Evolutionary conservation across 129 eudicot genomes (phyloP).

Genomic region (Artemisia tridentata): DNA sequence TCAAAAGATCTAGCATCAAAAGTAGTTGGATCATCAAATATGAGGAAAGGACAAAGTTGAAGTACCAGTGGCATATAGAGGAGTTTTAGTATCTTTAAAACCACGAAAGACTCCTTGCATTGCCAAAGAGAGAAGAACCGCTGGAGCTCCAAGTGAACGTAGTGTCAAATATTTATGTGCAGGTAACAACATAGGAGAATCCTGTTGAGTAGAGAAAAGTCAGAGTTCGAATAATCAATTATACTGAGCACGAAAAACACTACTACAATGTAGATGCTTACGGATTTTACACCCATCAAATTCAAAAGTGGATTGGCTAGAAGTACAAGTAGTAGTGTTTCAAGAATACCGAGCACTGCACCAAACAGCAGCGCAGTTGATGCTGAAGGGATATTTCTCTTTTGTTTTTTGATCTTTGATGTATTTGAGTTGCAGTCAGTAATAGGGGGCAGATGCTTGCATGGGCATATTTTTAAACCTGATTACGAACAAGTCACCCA

Average conservation of each 20-base stretch:
- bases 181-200: conserved; percentile 71
- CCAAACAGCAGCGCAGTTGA: conserved; percentile 76
- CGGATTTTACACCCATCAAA: conserved; percentile 77
- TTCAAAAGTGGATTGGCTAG: conserved; percentile 52
- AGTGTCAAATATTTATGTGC: conserved; percentile 64
- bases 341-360: conserved; percentile 67
- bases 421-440: conserved; percentile 15
- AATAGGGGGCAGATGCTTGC: conserved; percentile 17
- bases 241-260: background rate
- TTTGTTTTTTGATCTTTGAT: conserved; percentile 24
- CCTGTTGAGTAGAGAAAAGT: conserved; percentile 30
- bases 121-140: conserved; percentile 91
- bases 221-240: background rate
- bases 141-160: conserved; percentile 90
- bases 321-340: conserved; percentile 56
- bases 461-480: conserved; percentile 51
- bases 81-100: conserved; percentile 91
- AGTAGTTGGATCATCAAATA: background rate
- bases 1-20: background rate
- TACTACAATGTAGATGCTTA: conserved; percentile 33
- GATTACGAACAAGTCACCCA: conserved; percentile 20
- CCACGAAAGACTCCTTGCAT: conserved; percentile 98
- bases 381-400: conserved; percentile 72
- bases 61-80: conserved; percentile 84
- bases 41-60: background rate